Percentiles rank a stretch among this genome's conserved stretches.
Conservation (phyloP, 2,329 filamentous ascomycete genomes). For the Coleophoma crateriformis region DNA sequence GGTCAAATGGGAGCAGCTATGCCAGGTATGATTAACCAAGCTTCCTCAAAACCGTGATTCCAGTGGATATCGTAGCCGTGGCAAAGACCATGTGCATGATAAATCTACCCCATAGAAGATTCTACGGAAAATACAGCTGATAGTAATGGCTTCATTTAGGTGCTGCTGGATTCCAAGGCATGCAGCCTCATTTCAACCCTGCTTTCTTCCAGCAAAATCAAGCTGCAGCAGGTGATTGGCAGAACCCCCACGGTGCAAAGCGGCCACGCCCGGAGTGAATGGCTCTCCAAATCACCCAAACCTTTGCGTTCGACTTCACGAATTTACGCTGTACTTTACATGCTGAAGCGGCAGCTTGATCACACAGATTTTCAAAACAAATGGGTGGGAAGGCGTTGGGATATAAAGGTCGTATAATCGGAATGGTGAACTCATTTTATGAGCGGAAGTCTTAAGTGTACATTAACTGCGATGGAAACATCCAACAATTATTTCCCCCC, state of each 20-base stretch:
- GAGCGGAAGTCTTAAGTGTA: no score
- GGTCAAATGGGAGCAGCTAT: slow-evolving; percentile 46
- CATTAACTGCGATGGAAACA: no score
- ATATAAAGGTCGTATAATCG: slow-evolving; percentile 4
- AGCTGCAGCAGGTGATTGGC: slow-evolving; percentile 49
- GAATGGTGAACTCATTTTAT: no score
- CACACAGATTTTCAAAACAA: slow-evolving; percentile 2
- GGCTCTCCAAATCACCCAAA: background rate
- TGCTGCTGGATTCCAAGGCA: slow-evolving; percentile 60
- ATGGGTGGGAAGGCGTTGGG: slow-evolving; percentile 15
- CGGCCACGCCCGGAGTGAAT: slow-evolving; percentile 62
- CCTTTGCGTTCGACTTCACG: no score
- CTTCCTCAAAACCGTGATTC: slow-evolving; percentile 3
- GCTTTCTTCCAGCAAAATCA: slow-evolving; percentile 60
- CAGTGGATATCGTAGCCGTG: slow-evolving; percentile 8
- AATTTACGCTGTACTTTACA: no score
- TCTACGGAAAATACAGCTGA: background rate
- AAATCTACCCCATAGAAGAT: no score
- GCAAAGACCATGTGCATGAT: background rate
- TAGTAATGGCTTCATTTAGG: slow-evolving; percentile 13
- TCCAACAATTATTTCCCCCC: no score
- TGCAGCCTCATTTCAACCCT: slow-evolving; percentile 67
- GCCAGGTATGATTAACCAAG: slow-evolving; percentile 44
- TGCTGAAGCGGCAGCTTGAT: no score
- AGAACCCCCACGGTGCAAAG: slow-evolving; percentile 80